Evolutionary conservation across 1,284 basidiomycete genomes (phyloP).

Genomic region (Ustilago cynodontis): DNA sequence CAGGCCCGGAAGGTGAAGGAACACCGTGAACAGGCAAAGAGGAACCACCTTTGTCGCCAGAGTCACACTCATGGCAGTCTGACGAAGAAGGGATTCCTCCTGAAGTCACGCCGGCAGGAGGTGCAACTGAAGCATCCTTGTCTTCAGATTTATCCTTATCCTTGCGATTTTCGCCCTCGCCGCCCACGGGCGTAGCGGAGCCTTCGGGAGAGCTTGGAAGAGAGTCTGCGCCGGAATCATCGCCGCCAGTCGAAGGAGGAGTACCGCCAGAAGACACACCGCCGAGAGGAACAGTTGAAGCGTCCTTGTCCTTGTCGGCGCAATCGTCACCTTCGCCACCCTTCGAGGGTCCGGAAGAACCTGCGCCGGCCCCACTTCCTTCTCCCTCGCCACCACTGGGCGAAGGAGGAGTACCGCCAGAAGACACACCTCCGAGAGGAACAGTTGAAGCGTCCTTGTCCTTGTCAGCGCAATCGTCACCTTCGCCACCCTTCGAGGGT

Average conservation of each 20-base stretch:
- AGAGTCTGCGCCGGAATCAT: not conserved
- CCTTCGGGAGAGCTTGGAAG: no score
- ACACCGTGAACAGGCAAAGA: slow-evolving; percentile 4
- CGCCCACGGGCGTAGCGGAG: not conserved
- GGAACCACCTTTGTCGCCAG: not conserved
- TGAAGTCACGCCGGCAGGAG: no score
- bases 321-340: slow-evolving; percentile 7
- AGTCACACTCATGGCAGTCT: no score
- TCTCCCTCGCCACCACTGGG: no score
- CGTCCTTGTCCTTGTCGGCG: not conserved
- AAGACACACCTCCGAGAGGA: not conserved
- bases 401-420: slow-evolving; percentile 13
- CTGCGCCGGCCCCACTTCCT: no score
- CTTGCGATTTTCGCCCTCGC: slow-evolving; percentile 1
- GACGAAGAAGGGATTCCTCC: no score
- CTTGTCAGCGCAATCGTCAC: no score
- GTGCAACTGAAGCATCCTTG: not conserved
- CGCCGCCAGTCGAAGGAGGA: not conserved
- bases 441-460: not conserved
- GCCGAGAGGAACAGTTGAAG: not conserved
- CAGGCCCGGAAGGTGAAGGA: slow-evolving; percentile 3
- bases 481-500: not conserved
- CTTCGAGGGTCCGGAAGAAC: no score
- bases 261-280: slow-evolving; percentile 17
- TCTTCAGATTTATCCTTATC: slow-evolving; percentile 6